Base-by-base conservation (phyloP, 768 basidiomycete species). In the Suillus sp. region DNA sequence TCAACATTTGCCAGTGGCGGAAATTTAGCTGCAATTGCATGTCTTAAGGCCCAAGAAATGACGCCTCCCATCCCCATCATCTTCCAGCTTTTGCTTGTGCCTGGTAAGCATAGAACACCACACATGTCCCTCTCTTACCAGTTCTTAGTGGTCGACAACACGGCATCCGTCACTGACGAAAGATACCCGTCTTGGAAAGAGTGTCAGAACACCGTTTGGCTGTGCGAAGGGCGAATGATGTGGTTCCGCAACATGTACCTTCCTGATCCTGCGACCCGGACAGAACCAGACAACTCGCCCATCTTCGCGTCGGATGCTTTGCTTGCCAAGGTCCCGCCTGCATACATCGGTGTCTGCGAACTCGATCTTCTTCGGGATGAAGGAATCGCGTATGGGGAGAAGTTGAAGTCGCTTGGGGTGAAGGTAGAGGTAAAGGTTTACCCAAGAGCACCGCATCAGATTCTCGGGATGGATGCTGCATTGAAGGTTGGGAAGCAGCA, bases 161-260 rank as follows among this genome's bases (percentile, higher is more conserved):
- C 90, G 1, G 84, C 86, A 11, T 79, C 79, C 7, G 70, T 66
- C 63, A 74, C 68, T 60, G 79, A 68, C 27, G 71, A 64, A 0
- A 71, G 73, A 0, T 78, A 84, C 67, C 71, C 73, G 32, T 82
- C 81, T 30, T 91, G 89, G 89, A 74, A 72, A 9, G 80, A 83
- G 64, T 88, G 88, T 68, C 75, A 78, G 32, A 70, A 85, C 57
- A 82, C 88, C 1, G 82, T 86, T 1, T 86, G 87, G 80, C 81
- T 92, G 38, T 73, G 76, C 3, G 86, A 84, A 1, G 83, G 68
- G 2, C 84, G 86, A 45, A 91, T 91, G 89, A 66, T 84, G 51
- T 92, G 90, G 90, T 91, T 88, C 82, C 78, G 83, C 27, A 71
- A 78, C 57, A 84, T 86, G 66, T 92, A 92, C 72, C 80, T 90